These are phyloP conservation scores for Physaria fendleri DNA, from an alignment of 345 rosid species.

Conservation along the genomic window DNA sequence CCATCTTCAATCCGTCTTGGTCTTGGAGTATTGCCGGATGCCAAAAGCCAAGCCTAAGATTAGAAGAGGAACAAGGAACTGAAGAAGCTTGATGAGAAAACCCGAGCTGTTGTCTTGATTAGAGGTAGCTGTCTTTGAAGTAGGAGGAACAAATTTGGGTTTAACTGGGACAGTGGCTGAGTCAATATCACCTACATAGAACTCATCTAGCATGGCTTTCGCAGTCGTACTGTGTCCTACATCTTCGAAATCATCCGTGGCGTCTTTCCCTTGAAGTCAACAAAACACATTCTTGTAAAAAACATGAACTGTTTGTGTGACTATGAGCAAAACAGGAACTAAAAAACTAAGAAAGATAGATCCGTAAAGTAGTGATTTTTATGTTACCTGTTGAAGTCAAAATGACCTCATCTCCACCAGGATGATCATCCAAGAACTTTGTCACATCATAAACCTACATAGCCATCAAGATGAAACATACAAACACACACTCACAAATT, in stretches of 20 bases:
- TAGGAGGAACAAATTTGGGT: slow-evolving; percentile 42
- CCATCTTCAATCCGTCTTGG: slow-evolving; percentile 43
- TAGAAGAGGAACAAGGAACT: slow-evolving; percentile 82
- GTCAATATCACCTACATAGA: slow-evolving; percentile 65
- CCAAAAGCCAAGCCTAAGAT: slow-evolving; percentile 90
- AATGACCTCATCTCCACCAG: slow-evolving; percentile 77
- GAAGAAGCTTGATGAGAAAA: slow-evolving; percentile 66
- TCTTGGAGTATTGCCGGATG: slow-evolving; percentile 70
- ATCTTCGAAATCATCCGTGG: slow-evolving; percentile 89
- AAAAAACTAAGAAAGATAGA: slow-evolving; percentile 2
- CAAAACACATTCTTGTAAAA: neutral
- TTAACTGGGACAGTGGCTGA: slow-evolving; percentile 53
- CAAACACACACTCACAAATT: neutral
- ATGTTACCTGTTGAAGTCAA: slow-evolving; percentile 53
- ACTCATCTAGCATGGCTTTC: slow-evolving; percentile 79
- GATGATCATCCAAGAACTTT: slow-evolving; percentile 75
- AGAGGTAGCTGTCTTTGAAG: slow-evolving; percentile 58
- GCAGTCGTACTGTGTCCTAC: slow-evolving; percentile 87
- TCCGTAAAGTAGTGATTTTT: neutral
- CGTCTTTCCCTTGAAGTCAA: slow-evolving; percentile 70
- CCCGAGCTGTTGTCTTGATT: slow-evolving; percentile 74
- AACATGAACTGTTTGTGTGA: neutral
- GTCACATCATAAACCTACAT: slow-evolving; percentile 65
- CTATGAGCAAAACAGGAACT: neutral
- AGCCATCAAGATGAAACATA: neutral